phyloP scores from a whole-genome alignment of 2,329 filamentous ascomycete genomes.

The Colletotrichum sp. region DNA sequence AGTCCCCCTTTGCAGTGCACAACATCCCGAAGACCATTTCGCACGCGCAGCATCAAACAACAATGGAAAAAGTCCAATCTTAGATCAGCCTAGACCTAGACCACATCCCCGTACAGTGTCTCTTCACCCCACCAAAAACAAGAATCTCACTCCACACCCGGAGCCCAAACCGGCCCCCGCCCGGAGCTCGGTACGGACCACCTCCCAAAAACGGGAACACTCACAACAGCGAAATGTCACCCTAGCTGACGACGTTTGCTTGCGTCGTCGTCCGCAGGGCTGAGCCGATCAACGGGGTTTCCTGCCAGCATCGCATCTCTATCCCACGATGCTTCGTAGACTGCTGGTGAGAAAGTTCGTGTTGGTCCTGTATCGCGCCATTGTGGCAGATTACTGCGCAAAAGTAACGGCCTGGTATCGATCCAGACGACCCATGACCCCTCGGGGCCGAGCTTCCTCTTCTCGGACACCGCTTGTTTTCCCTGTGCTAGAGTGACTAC shows the following conservation, averaged over 20 bases:
- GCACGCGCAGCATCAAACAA: background rate
- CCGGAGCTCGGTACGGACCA: constrained; percentile 3
- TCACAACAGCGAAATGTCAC: background rate
- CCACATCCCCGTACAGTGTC: background rate
- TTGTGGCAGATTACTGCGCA: background rate
- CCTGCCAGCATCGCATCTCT: background rate
- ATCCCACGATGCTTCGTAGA: background rate
- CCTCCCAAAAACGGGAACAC: background rate
- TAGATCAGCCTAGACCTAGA: background rate
- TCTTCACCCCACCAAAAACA: background rate
- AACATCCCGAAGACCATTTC: background rate
- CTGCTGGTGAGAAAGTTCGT: too few relatives aligned
- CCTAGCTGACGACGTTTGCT: constrained; percentile 4
- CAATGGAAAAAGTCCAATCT: background rate
- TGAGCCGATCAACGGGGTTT: background rate
- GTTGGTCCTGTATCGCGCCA: background rate
- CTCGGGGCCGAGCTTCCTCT: background rate
- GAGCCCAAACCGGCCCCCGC: background rate
- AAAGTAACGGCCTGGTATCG: background rate
- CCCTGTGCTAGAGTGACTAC: too few relatives aligned
- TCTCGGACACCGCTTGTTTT: background rate
- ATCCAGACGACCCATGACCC: background rate
- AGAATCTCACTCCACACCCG: background rate
- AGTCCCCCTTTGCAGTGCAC: background rate
- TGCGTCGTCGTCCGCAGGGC: constrained; percentile 14